Percentiles rank a stretch among this genome's conserved stretches.
Conservation (phyloP, 129 eudicot species). For the Dittrichia graveolens region DNA sequence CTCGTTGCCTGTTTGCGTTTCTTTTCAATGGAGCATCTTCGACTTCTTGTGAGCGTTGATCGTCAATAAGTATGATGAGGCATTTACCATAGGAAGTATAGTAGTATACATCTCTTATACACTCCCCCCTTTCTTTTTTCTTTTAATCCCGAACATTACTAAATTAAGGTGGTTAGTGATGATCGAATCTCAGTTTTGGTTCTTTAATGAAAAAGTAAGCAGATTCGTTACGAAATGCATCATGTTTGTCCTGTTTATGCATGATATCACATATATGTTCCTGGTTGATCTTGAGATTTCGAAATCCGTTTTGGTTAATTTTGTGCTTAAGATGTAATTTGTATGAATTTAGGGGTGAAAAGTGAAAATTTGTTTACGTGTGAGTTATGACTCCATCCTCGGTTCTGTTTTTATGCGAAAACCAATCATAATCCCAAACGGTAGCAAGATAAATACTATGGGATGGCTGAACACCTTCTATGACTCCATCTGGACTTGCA, state of each 20-base stretch:
- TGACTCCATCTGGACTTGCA: too few relatives aligned
- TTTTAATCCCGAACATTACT: constrained; percentile 7
- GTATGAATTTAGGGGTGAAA: too few relatives aligned
- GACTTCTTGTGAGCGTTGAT: constrained; percentile 3
- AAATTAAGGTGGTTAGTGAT: constrained; percentile 28
- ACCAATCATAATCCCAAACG: too few relatives aligned
- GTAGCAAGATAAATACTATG: too few relatives aligned
- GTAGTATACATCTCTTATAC: constrained; percentile 26
- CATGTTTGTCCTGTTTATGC: constrained; percentile 4
- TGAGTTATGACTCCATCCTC: too few relatives aligned
- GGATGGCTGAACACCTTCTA: too few relatives aligned
- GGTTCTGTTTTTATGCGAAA: too few relatives aligned
- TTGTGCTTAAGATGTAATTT: too few relatives aligned
- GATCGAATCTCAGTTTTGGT: constrained; percentile 27
- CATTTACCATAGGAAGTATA: constrained; percentile 23
- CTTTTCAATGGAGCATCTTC: background rate
- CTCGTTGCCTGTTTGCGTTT: background rate
- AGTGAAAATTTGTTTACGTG: too few relatives aligned
- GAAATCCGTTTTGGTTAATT: too few relatives aligned
- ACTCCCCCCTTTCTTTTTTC: background rate
- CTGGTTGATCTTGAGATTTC: background rate
- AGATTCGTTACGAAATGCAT: too few relatives aligned
- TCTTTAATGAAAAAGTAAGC: constrained; percentile 4
- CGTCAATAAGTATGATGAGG: constrained; percentile 35
- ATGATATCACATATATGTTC: background rate